Evolutionary conservation across 345 rosid species (phyloP).

Genomic region (Hibiscus mutabilis): DNA sequence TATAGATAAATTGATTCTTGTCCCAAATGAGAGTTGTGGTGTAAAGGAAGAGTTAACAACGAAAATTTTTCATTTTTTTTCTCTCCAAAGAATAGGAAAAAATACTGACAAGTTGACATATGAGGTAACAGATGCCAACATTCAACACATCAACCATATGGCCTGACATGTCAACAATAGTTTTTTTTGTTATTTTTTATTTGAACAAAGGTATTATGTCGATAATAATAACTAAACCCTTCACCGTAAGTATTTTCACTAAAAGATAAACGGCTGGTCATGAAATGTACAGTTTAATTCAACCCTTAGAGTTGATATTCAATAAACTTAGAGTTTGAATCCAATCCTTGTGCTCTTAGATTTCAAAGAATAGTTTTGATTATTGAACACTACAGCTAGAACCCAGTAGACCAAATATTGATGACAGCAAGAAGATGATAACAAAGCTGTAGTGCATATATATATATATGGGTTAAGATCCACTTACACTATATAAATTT

Average conservation of each 20-base stretch:
- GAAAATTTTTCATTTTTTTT: constrained; percentile 18
- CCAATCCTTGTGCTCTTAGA: not conserved
- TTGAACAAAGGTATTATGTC: no score
- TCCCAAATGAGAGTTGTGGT: constrained; percentile 15
- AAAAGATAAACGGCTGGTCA: no score
- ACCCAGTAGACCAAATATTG: not conserved
- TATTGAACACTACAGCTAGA: constrained; percentile 10
- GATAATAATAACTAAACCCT: no score
- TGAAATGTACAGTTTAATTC: no score
- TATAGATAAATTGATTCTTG: constrained; percentile 22
- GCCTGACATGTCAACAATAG: constrained; percentile 7
- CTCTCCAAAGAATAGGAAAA: constrained; percentile 14
- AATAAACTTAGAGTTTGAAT: not conserved
- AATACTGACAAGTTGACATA: constrained; percentile 23
- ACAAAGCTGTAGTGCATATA: constrained; percentile 33
- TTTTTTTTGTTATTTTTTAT: no score
- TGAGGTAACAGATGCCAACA: constrained; percentile 24
- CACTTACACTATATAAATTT: no score
- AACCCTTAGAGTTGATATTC: no score
- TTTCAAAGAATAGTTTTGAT: not conserved
- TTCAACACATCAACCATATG: constrained; percentile 7
- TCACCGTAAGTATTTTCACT: no score
- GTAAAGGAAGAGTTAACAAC: constrained; percentile 39
- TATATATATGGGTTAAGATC: no score
- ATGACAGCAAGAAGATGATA: constrained; percentile 6